Conservation (phyloP, 2,329 filamentous ascomycete species). For the Hyphodiscus sp. region DNA sequence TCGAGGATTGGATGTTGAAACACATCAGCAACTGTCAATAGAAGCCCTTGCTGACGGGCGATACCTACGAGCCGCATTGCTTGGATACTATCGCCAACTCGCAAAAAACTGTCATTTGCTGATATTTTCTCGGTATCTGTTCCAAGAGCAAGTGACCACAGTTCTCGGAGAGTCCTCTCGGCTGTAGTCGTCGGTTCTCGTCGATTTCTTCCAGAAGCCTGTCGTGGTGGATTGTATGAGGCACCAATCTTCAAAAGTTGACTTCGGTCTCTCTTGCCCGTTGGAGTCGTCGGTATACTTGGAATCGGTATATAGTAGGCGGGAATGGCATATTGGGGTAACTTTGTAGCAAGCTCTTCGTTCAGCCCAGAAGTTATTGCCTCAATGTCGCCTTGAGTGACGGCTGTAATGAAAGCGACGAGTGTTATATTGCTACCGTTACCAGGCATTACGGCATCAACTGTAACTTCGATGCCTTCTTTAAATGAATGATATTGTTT, state of each 20-base stretch:
- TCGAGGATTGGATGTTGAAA: conserved; percentile 23
- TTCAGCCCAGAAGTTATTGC: neutral
- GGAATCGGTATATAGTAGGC: neutral
- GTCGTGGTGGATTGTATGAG: neutral
- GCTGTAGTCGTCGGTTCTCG: neutral
- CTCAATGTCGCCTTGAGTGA: neutral
- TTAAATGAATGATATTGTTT: neutral
- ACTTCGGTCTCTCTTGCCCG: neutral
- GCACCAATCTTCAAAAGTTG: neutral
- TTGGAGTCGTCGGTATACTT: neutral
- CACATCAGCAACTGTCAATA: conserved; percentile 36
- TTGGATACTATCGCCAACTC: conserved; percentile 29
- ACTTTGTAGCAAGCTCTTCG: neutral
- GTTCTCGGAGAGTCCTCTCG: conserved; percentile 3
- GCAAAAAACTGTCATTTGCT: conserved; percentile 33
- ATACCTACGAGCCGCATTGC: conserved; percentile 38
- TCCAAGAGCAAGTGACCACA: conserved; percentile 6
- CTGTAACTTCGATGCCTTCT: neutral
- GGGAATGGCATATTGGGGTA: neutral
- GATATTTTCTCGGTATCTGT: conserved; percentile 7
- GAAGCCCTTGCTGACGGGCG: conserved; percentile 22
- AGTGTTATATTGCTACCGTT: neutral
- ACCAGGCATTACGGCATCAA: neutral
- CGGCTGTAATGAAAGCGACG: neutral
- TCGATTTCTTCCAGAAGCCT: neutral